A percentile compares a stretch with the other conserved stretches of the same genome.
Conservation (phyloP, 2,329 filamentous ascomycete genomes). For the Podosphaera aphanis region DNA sequence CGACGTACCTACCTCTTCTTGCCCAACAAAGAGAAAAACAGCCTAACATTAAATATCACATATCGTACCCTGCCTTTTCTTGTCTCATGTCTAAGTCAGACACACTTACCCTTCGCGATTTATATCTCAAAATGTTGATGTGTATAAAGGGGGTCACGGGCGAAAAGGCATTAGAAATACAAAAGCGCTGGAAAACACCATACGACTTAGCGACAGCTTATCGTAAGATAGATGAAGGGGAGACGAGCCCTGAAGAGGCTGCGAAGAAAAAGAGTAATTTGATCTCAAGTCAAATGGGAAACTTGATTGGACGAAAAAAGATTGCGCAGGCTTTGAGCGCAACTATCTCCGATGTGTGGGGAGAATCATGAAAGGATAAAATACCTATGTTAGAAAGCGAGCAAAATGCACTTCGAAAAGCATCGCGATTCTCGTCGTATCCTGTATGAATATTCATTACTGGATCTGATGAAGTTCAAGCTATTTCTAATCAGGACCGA, state of each 20-base stretch:
- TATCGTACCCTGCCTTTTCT: conserved; percentile 49
- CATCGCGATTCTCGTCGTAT: no score
- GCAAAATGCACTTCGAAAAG: no score
- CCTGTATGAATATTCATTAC: no score
- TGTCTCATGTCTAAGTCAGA: conserved; percentile 54
- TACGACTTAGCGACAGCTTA: conserved; percentile 48
- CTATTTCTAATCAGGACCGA: no score
- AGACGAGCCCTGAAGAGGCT: conserved; percentile 11
- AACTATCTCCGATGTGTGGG: conserved; percentile 54
- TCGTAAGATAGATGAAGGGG: conserved; percentile 25
- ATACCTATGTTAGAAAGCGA: no score
- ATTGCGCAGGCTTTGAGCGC: conserved; percentile 40
- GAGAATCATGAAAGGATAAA: conserved; percentile 19
- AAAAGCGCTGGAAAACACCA: conserved; percentile 56
- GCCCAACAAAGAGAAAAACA: conserved; percentile 31
- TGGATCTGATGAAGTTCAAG: no score
- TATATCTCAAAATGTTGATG: conserved; percentile 74
- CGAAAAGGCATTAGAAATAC: conserved; percentile 59
- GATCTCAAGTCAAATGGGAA: conserved; percentile 30
- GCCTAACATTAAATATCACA: conserved; percentile 28
- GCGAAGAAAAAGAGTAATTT: conserved; percentile 35
- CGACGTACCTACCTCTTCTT: conserved; percentile 42
- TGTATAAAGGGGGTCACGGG: conserved; percentile 51
- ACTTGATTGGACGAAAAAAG: conserved; percentile 43
- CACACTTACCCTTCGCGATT: conserved; percentile 45